A percentile compares a stretch with the other conserved stretches of the same genome.
Evolutionary conservation across 305 asterid species (phyloP).

Genomic region (Nicotiana rustica): DNA sequence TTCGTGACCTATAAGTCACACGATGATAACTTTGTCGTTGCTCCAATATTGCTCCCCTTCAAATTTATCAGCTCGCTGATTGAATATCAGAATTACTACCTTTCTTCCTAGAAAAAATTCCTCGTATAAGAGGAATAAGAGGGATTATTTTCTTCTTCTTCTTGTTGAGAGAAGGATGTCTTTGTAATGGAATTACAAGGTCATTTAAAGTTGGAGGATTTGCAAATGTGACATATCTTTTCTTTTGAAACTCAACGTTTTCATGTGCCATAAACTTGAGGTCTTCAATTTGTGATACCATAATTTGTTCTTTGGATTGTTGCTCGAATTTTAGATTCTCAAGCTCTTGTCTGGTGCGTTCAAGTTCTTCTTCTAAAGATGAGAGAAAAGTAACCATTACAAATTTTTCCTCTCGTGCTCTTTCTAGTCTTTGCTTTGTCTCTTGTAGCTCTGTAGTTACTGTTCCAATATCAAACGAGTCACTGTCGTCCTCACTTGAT

Average conservation of each 20-base stretch:
- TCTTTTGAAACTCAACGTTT: conserved; percentile 58
- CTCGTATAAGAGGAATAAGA: conserved; percentile 63
- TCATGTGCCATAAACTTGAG: conserved; percentile 49
- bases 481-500: conserved; percentile 28
- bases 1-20: too few relatives aligned
- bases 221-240: conserved; percentile 74
- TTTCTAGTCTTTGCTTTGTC: conserved; percentile 72
- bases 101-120: conserved; percentile 66
- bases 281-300: conserved; percentile 52
- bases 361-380: conserved; percentile 72
- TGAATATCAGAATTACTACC: conserved; percentile 49
- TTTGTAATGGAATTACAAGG: conserved; percentile 44
- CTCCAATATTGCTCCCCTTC: too few relatives aligned
- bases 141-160: conserved; percentile 49
- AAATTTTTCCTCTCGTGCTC: conserved; percentile 67
- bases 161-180: conserved; percentile 76
- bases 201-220: conserved; percentile 54
- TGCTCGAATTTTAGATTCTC: conserved; percentile 47
- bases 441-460: conserved; percentile 61
- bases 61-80: too few relatives aligned
- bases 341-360: conserved; percentile 70
- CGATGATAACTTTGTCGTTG: too few relatives aligned
- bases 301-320: conserved; percentile 32
- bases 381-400: conserved; percentile 69
- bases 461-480: conserved; percentile 25